A percentile compares a stretch with the other conserved stretches of the same genome.
Conservation (phyloP, 1,284 basidiomycete species). For the Phellopilus nigrolimitatus region DNA sequence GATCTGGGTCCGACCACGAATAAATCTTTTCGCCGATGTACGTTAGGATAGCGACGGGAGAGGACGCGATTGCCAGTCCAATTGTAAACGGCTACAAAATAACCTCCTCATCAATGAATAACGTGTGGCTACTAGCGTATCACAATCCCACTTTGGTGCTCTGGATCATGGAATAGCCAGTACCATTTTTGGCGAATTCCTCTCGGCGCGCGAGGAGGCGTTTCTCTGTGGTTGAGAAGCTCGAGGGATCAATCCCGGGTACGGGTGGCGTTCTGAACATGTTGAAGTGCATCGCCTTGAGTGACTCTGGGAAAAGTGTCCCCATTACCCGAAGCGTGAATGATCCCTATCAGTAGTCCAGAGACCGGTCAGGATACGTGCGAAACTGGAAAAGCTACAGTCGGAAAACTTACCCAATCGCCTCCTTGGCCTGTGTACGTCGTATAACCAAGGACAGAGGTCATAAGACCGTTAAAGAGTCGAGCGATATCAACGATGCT, state of each 20-base stretch:
- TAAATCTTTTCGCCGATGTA: slow-evolving; percentile 27
- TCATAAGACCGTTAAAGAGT: slow-evolving; percentile 25
- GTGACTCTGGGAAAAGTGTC: slow-evolving; percentile 18
- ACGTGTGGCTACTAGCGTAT: neutral
- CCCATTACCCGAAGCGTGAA: slow-evolving; percentile 21
- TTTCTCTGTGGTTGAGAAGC: slow-evolving; percentile 12
- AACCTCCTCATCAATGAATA: neutral
- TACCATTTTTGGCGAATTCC: slow-evolving; percentile 19
- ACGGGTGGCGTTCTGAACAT: slow-evolving; percentile 18
- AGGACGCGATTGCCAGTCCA: slow-evolving; percentile 23
- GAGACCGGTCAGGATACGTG: too few species aligned
- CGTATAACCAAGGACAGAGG: slow-evolving; percentile 24
- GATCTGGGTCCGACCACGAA: slow-evolving; percentile 23
- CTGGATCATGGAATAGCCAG: slow-evolving; percentile 23
- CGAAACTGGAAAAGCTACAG: neutral
- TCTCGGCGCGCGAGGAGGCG: slow-evolving; percentile 14
- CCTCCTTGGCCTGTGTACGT: slow-evolving; percentile 25
- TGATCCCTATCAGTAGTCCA: slow-evolving; percentile 15
- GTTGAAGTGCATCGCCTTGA: slow-evolving; percentile 23
- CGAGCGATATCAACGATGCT: slow-evolving; percentile 23
- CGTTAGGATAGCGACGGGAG: slow-evolving; percentile 22
- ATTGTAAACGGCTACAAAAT: slow-evolving; percentile 24
- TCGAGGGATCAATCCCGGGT: neutral
- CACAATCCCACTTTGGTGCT: slow-evolving; percentile 19
- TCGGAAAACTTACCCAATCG: slow-evolving; percentile 23